A percentile compares a stretch with the other conserved stretches of the same genome.
Evolutionary conservation across 139 green algal species (phyloP).

Genomic region (Chlamydomonas eustigma): DNA sequence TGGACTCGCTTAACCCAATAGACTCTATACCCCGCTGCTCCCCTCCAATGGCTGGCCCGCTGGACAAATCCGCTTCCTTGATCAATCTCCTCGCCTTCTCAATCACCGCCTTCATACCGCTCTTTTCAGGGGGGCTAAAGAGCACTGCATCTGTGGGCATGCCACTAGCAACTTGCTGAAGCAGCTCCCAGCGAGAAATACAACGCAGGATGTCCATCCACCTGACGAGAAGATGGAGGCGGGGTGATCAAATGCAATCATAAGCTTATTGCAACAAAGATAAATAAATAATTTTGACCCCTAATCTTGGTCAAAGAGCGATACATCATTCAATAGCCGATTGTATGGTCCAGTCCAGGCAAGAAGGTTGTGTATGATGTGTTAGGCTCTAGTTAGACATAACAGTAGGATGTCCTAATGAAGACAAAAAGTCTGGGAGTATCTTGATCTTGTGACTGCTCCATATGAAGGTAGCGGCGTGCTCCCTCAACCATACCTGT

Average conservation of each 20-base stretch:
- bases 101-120: slow-evolving; percentile 24
- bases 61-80: not conserved
- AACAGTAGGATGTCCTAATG: too few relatives aligned
- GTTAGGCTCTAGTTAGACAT: too few relatives aligned
- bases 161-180: slow-evolving; percentile 82
- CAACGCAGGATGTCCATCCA: slow-evolving; percentile 92
- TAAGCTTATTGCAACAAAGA: not conserved
- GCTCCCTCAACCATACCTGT: slow-evolving; percentile 45
- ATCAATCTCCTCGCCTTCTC: slow-evolving; percentile 8
- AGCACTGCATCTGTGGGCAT: slow-evolving; percentile 79
- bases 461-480: too few relatives aligned
- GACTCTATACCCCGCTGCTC: not conserved
- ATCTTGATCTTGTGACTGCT: too few relatives aligned
- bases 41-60: not conserved
- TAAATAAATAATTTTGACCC: not conserved
- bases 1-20: not conserved
- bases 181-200: slow-evolving; percentile 89
- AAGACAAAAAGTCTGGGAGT: too few relatives aligned
- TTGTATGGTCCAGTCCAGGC: too few relatives aligned
- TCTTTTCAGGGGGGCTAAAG: slow-evolving; percentile 51
- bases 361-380: too few relatives aligned
- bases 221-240: slow-evolving; percentile 4
- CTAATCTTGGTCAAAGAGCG: too few relatives aligned
- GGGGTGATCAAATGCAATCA: not conserved
- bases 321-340: too few relatives aligned